Conservation (phyloP, 177 flowering plant genomes). For the Telopea speciosissima region DNA sequence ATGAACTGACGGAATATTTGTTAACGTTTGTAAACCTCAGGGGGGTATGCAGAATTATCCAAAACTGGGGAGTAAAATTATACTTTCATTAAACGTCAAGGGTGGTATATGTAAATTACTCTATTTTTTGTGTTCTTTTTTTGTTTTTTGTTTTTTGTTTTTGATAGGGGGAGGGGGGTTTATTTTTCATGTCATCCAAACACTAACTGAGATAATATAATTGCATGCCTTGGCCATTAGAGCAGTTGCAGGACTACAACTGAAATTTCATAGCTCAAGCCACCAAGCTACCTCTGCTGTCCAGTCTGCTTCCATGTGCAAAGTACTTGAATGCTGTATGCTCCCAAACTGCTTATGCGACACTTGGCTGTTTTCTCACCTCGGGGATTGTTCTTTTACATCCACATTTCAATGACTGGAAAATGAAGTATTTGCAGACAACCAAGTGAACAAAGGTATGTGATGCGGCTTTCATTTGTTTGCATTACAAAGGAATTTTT, state of each 20-base stretch:
- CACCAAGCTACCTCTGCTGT: conserved; percentile 9
- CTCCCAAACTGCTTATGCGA: not conserved
- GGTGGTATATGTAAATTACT: no score
- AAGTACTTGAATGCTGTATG: conserved; percentile 3
- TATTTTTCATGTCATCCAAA: not conserved
- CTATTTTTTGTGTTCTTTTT: not conserved
- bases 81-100: no score
- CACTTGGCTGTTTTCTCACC: not conserved
- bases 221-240: conserved; percentile 1
- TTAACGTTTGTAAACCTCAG: no score
- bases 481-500: not conserved
- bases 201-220: not conserved
- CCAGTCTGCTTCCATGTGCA: conserved; percentile 3
- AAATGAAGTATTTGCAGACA: not conserved
- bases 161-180: no score
- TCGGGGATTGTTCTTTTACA: not conserved
- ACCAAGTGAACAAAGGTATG: conserved; percentile 5
- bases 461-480: conserved; percentile 2
- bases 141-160: no score
- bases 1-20: no score
- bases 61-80: no score
- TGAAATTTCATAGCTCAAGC: conserved; percentile 6
- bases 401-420: conserved; percentile 4
- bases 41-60: no score
- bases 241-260: not conserved